Conservation (phyloP, 306 rosid genomes). For the Lagenaria siceraria region DNA sequence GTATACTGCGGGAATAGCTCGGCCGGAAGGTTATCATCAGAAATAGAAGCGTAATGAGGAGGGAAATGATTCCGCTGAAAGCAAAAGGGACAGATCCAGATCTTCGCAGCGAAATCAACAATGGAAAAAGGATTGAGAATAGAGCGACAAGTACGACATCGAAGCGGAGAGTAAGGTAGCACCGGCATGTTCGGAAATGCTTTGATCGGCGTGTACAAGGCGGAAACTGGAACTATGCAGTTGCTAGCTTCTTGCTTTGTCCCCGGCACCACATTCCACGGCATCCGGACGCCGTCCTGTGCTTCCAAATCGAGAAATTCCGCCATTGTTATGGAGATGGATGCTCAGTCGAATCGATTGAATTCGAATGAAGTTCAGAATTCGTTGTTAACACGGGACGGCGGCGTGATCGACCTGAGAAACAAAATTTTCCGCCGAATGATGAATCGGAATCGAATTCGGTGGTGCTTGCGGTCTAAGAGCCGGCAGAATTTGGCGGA, state of each 20-base stretch:
- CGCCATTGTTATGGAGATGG: constrained; percentile 28
- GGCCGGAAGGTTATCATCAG: constrained; percentile 84
- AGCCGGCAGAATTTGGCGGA: constrained; percentile 12
- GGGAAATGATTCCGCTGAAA: constrained; percentile 91
- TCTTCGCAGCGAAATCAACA: constrained; percentile 89
- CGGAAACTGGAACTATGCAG: constrained; percentile 75
- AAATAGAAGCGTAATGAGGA: constrained; percentile 64
- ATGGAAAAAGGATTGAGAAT: constrained; percentile 84
- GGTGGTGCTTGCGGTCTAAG: not conserved
- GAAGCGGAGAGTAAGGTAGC: constrained; percentile 69
- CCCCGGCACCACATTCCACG: constrained; percentile 96
- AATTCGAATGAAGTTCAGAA: not conserved
- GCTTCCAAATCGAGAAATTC: constrained; percentile 80
- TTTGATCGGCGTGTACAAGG: constrained; percentile 71
- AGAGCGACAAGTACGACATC: constrained; percentile 90
- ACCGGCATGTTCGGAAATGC: constrained; percentile 55
- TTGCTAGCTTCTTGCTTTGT: constrained; percentile 55
- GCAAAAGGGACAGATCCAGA: constrained; percentile 98
- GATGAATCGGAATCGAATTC: not conserved
- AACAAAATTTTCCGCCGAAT: not conserved
- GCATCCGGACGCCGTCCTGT: constrained; percentile 97
- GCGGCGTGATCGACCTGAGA: not conserved
- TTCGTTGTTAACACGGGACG: not conserved
- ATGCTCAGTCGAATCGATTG: not conserved
- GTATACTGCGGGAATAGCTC: constrained; percentile 92